Base-by-base conservation (phyloP, 1,284 basidiomycete genomes). In the Leccinum proliferum region DNA sequence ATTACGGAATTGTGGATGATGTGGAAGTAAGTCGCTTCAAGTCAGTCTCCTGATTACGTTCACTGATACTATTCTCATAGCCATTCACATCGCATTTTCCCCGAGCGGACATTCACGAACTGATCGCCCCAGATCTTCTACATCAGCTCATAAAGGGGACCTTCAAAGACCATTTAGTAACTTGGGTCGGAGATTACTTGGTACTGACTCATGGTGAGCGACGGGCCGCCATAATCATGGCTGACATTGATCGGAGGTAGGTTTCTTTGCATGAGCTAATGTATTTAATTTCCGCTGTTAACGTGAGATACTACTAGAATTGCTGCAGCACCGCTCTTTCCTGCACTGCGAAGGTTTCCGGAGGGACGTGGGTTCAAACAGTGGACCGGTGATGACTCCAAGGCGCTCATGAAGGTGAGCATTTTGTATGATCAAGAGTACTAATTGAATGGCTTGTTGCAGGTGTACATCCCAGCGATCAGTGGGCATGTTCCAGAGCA, bases 71-170 rank as follows among this genome's bases (percentile, higher is more conserved):
- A 12, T 37, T 37, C 37, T 37, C 43, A 53, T n/a, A 58, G 58
- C 58, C 58, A 25, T 59, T 59, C 48, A 59, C 14, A 9, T 34
- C 21, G 18, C 18, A 52, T 18, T 60, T 60, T 34, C 18, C 59
- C 9, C 12, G 39, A 7, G 59, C 39, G 1, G n/a, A 60, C 12
- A 60, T 60, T 11, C 32, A 60, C 5, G 41, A 60, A 18, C 12
- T 60, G 8, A 43, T 60, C 2, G 39, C 32, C 1, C 55, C 56
- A 1, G 32, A 60, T 9, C 10, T 58, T 2, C 4, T 60, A 2
- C 56, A 60, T 12, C 60, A 60, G 8, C 32, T 59, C 5, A 59
- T 60, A 39, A 60, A 60, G 32, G 55, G 55, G 2, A 25, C 12
- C 0, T 60, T 60, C 41, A 60, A 60, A 11, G 55, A 58, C 5